Evolutionary conservation across 139 green algal species (phyloP).

Genomic region (Micractinium conductrix): DNA sequence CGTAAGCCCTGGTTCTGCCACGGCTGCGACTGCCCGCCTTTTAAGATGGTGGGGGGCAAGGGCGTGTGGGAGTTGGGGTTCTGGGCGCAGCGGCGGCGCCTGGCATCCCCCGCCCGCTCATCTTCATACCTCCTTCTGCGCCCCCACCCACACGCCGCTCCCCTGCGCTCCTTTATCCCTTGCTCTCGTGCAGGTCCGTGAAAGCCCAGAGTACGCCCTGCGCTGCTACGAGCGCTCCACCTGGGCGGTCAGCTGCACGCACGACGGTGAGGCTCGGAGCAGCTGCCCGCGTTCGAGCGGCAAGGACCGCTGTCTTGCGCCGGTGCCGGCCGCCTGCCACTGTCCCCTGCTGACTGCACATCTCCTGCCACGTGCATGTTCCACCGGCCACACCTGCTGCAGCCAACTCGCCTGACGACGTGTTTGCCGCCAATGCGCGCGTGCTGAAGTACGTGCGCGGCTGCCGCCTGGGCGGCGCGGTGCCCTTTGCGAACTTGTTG

Average conservation of each 20-base stretch:
- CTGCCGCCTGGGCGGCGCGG: not conserved
- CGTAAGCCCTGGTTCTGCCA: conserved; percentile 33
- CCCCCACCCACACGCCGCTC: not conserved
- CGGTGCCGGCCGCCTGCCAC: no score
- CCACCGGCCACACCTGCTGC: not conserved
- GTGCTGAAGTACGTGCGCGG: not conserved
- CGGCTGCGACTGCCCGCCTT: not conserved
- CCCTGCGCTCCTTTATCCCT: not conserved
- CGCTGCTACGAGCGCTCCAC: conserved; percentile 25
- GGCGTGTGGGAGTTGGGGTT: not conserved
- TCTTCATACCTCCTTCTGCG: not conserved
- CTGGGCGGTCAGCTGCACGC: conserved; percentile 12
- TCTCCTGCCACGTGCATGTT: not conserved
- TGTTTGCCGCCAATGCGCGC: not conserved
- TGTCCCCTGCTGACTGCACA: not conserved
- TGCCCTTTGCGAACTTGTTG: not conserved
- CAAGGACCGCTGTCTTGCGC: not conserved
- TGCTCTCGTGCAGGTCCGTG: not conserved
- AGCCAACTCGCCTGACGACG: conserved; percentile 12
- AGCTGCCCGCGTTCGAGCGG: not conserved
- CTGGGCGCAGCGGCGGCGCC: not conserved
- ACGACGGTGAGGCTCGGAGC: not conserved
- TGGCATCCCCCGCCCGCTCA: not conserved
- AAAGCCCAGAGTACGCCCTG: not conserved
- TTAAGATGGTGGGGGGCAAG: not conserved